Conservation (phyloP, 331 rosid species). For the Quercus tomentella region DNA sequence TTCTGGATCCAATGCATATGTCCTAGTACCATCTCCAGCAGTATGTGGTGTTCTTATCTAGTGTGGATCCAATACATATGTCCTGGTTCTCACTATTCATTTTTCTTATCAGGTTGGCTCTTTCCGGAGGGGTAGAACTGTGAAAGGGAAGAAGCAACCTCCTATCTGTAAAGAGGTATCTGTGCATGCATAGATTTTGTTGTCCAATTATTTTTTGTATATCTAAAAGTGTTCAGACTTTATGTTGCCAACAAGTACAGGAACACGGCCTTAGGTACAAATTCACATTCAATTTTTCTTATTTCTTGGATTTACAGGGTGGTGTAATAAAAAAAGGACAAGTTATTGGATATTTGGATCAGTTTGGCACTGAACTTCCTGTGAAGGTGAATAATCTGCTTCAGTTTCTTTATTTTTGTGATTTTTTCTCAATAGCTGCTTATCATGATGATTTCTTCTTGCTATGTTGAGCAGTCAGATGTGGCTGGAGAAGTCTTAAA, state of each 20-base stretch:
- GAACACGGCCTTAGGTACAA: constrained; percentile 6
- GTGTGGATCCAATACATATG: neutral
- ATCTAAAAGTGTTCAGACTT: neutral
- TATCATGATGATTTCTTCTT: constrained; percentile 34
- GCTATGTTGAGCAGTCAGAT: constrained; percentile 69
- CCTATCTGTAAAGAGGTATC: constrained; percentile 90
- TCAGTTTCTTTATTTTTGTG: constrained; percentile 8
- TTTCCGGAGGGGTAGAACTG: constrained; percentile 75
- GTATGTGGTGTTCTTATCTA: constrained; percentile 33
- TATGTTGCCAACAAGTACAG: neutral
- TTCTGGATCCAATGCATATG: constrained; percentile 58
- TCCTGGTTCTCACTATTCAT: constrained; percentile 3
- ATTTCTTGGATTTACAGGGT: constrained; percentile 53
- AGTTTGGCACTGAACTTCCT: constrained; percentile 83
- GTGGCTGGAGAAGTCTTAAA: constrained; percentile 86
- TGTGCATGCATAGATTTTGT: constrained; percentile 12
- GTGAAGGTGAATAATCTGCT: constrained; percentile 57
- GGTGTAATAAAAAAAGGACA: constrained; percentile 87
- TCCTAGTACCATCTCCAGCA: constrained; percentile 65
- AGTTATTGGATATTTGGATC: constrained; percentile 87
- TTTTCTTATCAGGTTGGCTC: constrained; percentile 65
- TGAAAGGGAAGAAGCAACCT: constrained; percentile 82
- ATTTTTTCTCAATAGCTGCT: constrained; percentile 1
- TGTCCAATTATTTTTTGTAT: neutral
- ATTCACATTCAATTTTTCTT: constrained; percentile 11